Evolutionary conservation across 2,329 filamentous ascomycete species (phyloP), one percentile per base, ranked within the genome.

Genomic region (Fusarium scirpi): DNA sequence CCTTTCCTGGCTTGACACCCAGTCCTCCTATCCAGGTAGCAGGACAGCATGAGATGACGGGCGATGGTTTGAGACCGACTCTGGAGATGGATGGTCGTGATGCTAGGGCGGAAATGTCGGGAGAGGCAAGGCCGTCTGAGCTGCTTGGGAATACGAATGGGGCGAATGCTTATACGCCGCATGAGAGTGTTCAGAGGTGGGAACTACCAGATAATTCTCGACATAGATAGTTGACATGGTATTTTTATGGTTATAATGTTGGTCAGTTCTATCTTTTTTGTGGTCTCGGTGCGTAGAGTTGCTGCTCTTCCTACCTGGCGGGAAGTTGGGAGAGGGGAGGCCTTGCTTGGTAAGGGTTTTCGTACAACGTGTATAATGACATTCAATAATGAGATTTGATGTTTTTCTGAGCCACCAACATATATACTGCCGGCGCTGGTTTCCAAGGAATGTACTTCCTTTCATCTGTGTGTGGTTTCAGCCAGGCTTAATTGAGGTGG

Each of bases 11-110:
- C 25, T 59, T 71, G 29, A 63, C 64, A 22, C 69, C 70, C 3
- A 70, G 68, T 24, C 61, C 68, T n/a, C 70, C 73, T 1, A 38
- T 72, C 2, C 58, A 46, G 13, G 53, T 71, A 38, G n/a, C 72
- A 43, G 73, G 73, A 13, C 70, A 70, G 10, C 61, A 75, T 34
- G 73, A 76, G 62, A 64, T 73, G 65, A 56, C 62, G 1, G 73
- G 70, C 7, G 58, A 74, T 5, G 54, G 58, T 4, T 58, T 64
- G 62, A 61, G 73, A 0, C 72, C 68, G 5, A 41, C 69, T 4
- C 22, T 69, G 9, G 73, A 76, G 41, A 76, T 72, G 70, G 62
- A 69, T n/a, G 70, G 62, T 15, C 63, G 61, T 11, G 65, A 66
- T 49, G 56, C 66, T 3, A 64, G 62, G 3, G 62, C 63, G 13